Evolutionary conservation across 139 green algal species (phyloP).

Genomic region (Closterium sp.): DNA sequence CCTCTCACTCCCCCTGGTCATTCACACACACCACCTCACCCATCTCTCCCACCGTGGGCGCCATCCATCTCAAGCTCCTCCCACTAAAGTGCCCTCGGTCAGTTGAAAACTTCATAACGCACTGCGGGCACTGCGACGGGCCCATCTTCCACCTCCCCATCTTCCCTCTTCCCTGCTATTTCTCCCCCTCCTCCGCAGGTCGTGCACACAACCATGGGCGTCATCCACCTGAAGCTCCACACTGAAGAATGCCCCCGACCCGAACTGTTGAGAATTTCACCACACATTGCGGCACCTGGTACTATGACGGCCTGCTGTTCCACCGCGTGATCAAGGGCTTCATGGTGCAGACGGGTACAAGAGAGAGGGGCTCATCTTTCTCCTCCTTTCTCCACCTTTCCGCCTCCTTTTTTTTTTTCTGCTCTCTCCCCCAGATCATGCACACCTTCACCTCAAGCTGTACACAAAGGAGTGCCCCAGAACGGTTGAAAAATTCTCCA

Average conservation of each 20-base stretch:
- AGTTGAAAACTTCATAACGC: conserved; percentile 96
- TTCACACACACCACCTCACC: no score
- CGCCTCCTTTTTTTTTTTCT: no score
- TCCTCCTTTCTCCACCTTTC: no score
- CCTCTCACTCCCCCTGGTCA: no score
- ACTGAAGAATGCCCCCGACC: conserved; percentile 92
- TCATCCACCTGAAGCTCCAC: conserved; percentile 82
- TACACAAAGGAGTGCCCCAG: conserved; percentile 91
- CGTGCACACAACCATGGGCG: conserved; percentile 81
- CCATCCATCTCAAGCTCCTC: conserved; percentile 85
- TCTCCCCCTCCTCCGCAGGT: conserved; percentile 20
- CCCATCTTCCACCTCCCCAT: background rate
- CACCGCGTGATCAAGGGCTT: conserved; percentile 98
- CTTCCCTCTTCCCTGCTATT: background rate
- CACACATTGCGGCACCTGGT: conserved; percentile 85
- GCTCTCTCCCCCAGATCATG: no score
- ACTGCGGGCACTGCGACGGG: conserved; percentile 82
- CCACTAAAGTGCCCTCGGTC: conserved; percentile 90
- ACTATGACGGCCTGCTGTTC: conserved; percentile 92
- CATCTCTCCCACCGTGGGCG: no score
- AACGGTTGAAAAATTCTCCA: conserved; percentile 98
- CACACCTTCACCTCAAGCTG: conserved; percentile 84
- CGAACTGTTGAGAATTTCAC: conserved; percentile 97
- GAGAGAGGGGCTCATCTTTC: no score
- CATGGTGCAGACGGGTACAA: no score